A percentile compares a stretch with the other conserved stretches of the same genome.
phyloP scores from a whole-genome alignment of 2,329 filamentous ascomycete genomes.

The Metarhizium robertsii region DNA sequence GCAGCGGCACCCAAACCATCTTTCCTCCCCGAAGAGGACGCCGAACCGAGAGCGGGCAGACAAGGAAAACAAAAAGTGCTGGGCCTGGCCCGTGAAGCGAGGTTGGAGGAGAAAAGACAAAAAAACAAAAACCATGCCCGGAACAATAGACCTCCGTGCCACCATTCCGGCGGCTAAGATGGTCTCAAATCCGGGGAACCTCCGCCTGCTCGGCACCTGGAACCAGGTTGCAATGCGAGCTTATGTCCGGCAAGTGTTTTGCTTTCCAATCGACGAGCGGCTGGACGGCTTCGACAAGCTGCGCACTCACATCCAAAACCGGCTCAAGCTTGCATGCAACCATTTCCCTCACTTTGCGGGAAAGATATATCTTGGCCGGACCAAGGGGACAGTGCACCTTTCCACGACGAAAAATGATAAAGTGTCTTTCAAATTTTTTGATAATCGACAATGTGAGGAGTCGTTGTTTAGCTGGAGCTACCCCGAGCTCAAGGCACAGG shows the following conservation, averaged over 20 bases:
- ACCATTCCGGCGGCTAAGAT: not conserved
- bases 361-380: constrained; percentile 12
- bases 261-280: constrained; percentile 6
- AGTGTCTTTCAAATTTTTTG: constrained; percentile 14
- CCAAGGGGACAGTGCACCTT: constrained; percentile 11
- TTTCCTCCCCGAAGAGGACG: not conserved
- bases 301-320: not conserved
- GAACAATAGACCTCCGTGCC: not conserved
- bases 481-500: constrained; percentile 14
- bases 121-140: not conserved
- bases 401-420: constrained; percentile 6
- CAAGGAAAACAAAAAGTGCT: not conserved
- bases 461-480: constrained; percentile 16
- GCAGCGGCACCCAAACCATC: not conserved
- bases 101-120: not conserved
- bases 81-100: not conserved
- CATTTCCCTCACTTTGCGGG: constrained; percentile 19
- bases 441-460: not conserved
- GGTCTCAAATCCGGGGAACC: not conserved
- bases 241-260: constrained; percentile 12
- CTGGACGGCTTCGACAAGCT: constrained; percentile 4
- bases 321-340: constrained; percentile 8
- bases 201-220: constrained; percentile 6
- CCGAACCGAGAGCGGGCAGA: not conserved
- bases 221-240: constrained; percentile 10